Percentiles rank a stretch among this genome's conserved stretches.
These are phyloP conservation scores for Dryadomyces quercivorus DNA, from an alignment of 2,329 filamentous ascomycete species.

Conservation along the genomic window DNA sequence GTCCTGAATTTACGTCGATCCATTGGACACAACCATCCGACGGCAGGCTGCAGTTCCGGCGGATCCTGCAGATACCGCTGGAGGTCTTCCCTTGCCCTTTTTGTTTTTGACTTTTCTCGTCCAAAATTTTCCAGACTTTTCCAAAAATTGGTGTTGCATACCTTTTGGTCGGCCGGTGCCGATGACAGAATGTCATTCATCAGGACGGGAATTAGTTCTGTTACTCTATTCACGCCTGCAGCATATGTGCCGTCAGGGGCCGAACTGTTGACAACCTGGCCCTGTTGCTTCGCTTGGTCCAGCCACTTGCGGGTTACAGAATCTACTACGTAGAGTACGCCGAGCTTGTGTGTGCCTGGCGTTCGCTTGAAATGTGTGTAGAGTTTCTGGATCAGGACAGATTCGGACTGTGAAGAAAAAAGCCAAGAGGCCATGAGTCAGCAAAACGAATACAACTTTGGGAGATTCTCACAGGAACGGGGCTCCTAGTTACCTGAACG, in stretches of 20 bases:
- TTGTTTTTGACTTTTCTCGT: background rate
- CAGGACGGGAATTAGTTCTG: constrained; percentile 81
- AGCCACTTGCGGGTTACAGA: constrained; percentile 98
- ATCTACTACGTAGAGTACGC: constrained; percentile 99
- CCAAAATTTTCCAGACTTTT: no score
- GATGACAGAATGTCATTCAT: constrained; percentile 91
- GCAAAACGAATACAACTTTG: background rate
- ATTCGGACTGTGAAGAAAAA: constrained; percentile 60
- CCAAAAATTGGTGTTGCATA: constrained; percentile 43
- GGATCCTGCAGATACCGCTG: background rate
- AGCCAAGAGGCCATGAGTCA: background rate
- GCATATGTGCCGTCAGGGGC: constrained; percentile 87
- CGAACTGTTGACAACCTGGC: constrained; percentile 67
- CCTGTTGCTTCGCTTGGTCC: constrained; percentile 80
- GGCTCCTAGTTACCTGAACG: constrained; percentile 59
- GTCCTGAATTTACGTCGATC: background rate
- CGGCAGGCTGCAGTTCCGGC: background rate
- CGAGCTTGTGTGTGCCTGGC: constrained; percentile 89
- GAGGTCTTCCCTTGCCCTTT: background rate
- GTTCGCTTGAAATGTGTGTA: constrained; percentile 96
- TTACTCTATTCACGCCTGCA: constrained; percentile 91
- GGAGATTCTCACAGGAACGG: no score
- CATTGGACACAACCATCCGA: background rate
- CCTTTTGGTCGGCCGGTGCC: constrained; percentile 91
- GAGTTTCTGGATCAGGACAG: constrained; percentile 87